Conservation (phyloP, 345 rosid genomes). For the Turnera subulata region DNA sequence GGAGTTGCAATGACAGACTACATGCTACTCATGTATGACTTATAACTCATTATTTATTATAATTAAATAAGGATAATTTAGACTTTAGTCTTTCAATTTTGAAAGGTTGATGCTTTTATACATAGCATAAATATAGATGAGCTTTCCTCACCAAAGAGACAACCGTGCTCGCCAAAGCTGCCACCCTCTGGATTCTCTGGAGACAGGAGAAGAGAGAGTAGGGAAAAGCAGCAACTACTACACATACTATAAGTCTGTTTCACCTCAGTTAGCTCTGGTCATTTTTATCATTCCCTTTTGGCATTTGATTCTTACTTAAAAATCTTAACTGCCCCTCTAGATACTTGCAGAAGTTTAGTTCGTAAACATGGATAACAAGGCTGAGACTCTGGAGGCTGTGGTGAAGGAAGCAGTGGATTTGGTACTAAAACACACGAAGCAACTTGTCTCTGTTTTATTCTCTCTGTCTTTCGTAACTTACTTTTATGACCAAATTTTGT, state of each 20-base stretch:
- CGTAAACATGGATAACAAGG: neutral
- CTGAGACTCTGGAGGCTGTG: neutral
- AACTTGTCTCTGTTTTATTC: constrained; percentile 8
- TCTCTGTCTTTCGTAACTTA: neutral
- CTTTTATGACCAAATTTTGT: neutral
- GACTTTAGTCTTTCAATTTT: too few species aligned
- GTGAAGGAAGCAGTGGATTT: constrained; percentile 46
- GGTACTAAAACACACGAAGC: constrained; percentile 11
- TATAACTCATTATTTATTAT: too few species aligned
- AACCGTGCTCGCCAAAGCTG: constrained; percentile 18
- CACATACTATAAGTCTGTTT: constrained; percentile 9
- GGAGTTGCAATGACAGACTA: too few species aligned
- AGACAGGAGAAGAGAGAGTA: neutral
- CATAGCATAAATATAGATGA: too few species aligned
- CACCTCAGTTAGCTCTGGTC: neutral
- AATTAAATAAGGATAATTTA: too few species aligned
- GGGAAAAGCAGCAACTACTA: constrained; percentile 2
- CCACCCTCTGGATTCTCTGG: constrained; percentile 18
- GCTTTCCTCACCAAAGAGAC: constrained; percentile 14
- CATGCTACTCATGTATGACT: too few species aligned
- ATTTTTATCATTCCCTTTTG: neutral
- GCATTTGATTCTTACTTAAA: neutral
- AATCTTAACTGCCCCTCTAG: constrained; percentile 1
- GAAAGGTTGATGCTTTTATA: too few species aligned
- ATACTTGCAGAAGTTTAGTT: neutral